Percentiles rank a stretch among this genome's conserved stretches.
Evolutionary conservation across 2,329 filamentous ascomycete genomes (phyloP).

Genomic region (Aspergillus fischeri): DNA sequence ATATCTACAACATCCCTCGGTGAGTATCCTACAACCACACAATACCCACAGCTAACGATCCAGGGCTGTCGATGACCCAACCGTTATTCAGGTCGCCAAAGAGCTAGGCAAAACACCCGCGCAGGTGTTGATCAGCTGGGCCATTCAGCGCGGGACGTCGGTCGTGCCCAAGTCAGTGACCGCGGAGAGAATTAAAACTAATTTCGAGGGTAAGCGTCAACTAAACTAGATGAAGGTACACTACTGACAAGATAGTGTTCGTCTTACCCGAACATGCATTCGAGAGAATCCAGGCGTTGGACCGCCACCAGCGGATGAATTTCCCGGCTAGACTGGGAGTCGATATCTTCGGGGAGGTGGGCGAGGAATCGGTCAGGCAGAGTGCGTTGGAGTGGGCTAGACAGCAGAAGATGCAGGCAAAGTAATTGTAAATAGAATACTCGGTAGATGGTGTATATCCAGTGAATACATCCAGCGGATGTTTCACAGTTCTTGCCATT

Average conservation of each 20-base stretch:
- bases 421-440: background rate
- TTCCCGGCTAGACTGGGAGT: conserved; percentile 13
- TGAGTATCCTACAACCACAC: background rate
- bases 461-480: too few relatives aligned
- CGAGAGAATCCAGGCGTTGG: conserved; percentile 9
- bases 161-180: conserved; percentile 15
- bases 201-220: conserved; percentile 6
- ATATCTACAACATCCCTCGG: conserved; percentile 17
- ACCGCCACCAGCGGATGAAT: conserved; percentile 13
- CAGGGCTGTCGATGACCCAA: conserved; percentile 13
- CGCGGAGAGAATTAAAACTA: conserved; percentile 11
- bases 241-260: conserved; percentile 5
- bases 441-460: background rate
- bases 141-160: conserved; percentile 12
- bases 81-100: conserved; percentile 10
- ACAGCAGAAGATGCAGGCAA: conserved; percentile 3
- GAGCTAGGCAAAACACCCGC: conserved; percentile 8
- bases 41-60: background rate
- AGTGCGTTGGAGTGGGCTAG: conserved; percentile 13
- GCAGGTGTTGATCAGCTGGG: conserved; percentile 14
- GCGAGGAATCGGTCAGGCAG: conserved; percentile 9
- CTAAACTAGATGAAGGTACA: background rate
- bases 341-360: conserved; percentile 14
- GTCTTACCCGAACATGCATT: conserved; percentile 11
- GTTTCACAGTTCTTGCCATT: too few relatives aligned